Evolutionary conservation across 768 basidiomycete species (phyloP), one percentile per base, ranked within the genome.

Genomic region (Lactarius evosmus): DNA sequence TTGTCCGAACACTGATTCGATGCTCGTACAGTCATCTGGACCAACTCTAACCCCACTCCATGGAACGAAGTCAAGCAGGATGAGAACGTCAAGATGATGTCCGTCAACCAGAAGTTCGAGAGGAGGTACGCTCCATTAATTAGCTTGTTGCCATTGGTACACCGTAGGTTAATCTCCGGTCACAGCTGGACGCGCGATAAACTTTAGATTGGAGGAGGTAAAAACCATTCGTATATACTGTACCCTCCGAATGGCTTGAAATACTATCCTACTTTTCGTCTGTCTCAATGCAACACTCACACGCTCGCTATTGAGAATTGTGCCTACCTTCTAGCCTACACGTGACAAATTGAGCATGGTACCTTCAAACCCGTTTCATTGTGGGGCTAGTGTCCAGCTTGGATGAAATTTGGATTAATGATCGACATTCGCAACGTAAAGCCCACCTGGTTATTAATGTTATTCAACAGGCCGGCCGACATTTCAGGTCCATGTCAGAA

Each of bases 31-130:
- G 83, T 85, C 60, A 74, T 85, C 62, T 86, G 85, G 85, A 81
- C 85, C 69, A 82, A 77, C 74, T 74, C 71, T 74, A 95, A 95
- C 80, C 92, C 92, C 38, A 86, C 86, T 25, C 93, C 93, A n/a
- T 95, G 91, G 90, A 91, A 91, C 76, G 81, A 83, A 61, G 82
- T 94, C 72, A 81, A 89, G 73, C 85, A 81, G 41, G 80, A 87
- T 71, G 85, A 94, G 75, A 83, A 83, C 67, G 89, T 82, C 58
- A 93, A 93, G 77, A 50, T 93, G 64, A 70, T 85, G 72, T 73
- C 81, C 50, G 82, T 90, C 41, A 85, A 87, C 77, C 85, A 88
- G 72, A 87, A 84, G 69, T 91, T 93, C 69, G 81, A 87, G 8
- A 88, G 85, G 79, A 84, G 80, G 91, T 88, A 53, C 60, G 85